These are phyloP conservation scores for Helminthosporium solani DNA, from an alignment of 2,329 filamentous ascomycete genomes.

Conservation along the genomic window DNA sequence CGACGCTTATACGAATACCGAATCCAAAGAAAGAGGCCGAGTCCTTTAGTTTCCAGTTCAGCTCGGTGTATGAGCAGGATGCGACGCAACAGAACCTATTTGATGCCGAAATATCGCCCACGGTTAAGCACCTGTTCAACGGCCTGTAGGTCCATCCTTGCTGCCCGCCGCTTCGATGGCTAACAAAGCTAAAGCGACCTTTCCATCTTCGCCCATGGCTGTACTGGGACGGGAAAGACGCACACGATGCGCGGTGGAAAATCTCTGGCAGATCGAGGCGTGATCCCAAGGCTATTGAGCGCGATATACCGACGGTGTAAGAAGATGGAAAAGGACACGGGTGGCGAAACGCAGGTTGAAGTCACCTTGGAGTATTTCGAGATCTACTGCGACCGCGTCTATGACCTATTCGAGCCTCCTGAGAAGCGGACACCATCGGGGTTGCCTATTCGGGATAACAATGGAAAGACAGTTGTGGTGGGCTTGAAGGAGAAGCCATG, in stretches of 20 bases:
- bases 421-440: slow-evolving; percentile 84
- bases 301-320: slow-evolving; percentile 81
- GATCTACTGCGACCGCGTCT: slow-evolving; percentile 96
- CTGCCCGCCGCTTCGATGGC: slow-evolving; percentile 53
- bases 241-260: slow-evolving; percentile 94
- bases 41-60: slow-evolving; percentile 92
- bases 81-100: slow-evolving; percentile 86
- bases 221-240: slow-evolving; percentile 91
- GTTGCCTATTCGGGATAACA: slow-evolving; percentile 79
- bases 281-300: slow-evolving; percentile 83
- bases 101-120: slow-evolving; percentile 85
- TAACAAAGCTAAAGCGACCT: slow-evolving; percentile 18
- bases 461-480: slow-evolving; percentile 82
- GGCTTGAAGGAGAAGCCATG: slow-evolving; percentile 82
- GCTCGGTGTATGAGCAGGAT: slow-evolving; percentile 80
- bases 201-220: slow-evolving; percentile 89
- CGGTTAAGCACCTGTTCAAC: slow-evolving; percentile 87
- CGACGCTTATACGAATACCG: slow-evolving; percentile 78
- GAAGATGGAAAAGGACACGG: slow-evolving; percentile 79
- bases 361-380: slow-evolving; percentile 90
- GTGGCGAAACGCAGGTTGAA: slow-evolving; percentile 67
- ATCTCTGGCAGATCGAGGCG: slow-evolving; percentile 79
- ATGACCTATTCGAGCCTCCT: slow-evolving; percentile 81
- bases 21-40: slow-evolving; percentile 91
- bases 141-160: slow-evolving; percentile 55